Conservation (phyloP, 1,139 yeast species). For the Geotrichum aggregatum region DNA sequence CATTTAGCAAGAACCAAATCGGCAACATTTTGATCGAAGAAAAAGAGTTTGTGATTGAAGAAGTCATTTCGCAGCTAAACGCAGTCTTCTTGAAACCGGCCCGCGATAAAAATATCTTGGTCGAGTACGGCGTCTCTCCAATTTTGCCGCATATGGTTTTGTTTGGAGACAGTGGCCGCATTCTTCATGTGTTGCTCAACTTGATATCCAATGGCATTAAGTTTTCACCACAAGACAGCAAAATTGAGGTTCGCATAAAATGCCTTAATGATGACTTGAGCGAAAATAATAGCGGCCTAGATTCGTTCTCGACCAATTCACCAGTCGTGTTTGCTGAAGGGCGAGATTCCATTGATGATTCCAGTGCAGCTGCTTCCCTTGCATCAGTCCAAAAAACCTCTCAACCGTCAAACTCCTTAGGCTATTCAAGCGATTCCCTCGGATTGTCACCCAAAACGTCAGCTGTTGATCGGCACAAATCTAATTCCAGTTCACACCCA, state of each 20-base stretch:
- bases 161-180: slow-evolving; percentile 81
- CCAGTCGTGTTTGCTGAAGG: background rate
- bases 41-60: slow-evolving; percentile 64
- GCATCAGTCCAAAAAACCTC: background rate
- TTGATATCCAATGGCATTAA: slow-evolving; percentile 81
- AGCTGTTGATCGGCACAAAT: background rate
- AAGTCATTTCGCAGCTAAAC: slow-evolving; percentile 69
- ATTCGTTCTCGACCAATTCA: background rate
- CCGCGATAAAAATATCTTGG: slow-evolving; percentile 63
- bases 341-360: background rate
- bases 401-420: background rate
- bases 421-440: background rate
- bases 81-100: slow-evolving; percentile 78
- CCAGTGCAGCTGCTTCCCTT: background rate
- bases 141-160: slow-evolving; percentile 45
- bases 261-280: slow-evolving; percentile 54
- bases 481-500: background rate
- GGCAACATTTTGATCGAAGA: slow-evolving; percentile 81
- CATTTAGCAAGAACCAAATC: slow-evolving; percentile 86
- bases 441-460: background rate
- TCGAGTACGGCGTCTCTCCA: slow-evolving; percentile 58
- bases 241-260: slow-evolving; percentile 60
- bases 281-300: background rate
- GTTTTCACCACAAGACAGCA: slow-evolving; percentile 82
- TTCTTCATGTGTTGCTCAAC: slow-evolving; percentile 83